Conservation (phyloP, 1,284 basidiomycete genomes). For the Laetiporus sulphureus region DNA sequence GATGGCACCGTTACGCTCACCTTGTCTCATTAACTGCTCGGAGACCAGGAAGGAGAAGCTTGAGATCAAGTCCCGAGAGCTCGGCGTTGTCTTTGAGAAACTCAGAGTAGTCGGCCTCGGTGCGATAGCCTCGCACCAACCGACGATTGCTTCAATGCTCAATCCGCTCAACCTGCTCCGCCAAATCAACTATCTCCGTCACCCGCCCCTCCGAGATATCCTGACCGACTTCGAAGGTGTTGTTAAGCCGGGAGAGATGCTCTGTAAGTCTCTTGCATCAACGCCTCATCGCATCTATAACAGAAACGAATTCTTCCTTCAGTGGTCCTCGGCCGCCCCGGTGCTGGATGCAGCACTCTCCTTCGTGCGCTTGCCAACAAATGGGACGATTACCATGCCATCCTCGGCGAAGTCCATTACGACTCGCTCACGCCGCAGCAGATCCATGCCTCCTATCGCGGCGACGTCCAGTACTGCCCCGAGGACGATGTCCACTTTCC, state of each 20-base stretch:
- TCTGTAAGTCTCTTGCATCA: constrained; percentile 37
- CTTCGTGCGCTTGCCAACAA: constrained; percentile 66
- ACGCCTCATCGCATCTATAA: no score
- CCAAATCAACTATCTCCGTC: constrained; percentile 23
- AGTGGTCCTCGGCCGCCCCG: constrained; percentile 53
- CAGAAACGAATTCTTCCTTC: not conserved
- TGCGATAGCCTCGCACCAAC: constrained; percentile 26
- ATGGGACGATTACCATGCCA: constrained; percentile 45
- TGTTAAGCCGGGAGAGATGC: constrained; percentile 56
- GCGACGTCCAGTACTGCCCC: constrained; percentile 58
- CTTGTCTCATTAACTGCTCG: not conserved
- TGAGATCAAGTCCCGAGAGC: constrained; percentile 31
- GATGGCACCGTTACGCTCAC: not conserved
- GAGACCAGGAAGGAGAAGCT: constrained; percentile 31
- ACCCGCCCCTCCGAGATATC: constrained; percentile 38
- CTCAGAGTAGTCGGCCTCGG: constrained; percentile 38
- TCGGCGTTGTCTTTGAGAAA: constrained; percentile 39
- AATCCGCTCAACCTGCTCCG: constrained; percentile 28
- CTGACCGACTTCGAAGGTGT: constrained; percentile 43
- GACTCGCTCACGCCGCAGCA: constrained; percentile 49
- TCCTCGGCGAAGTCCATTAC: constrained; percentile 56
- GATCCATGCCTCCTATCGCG: constrained; percentile 46
- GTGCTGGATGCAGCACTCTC: constrained; percentile 65
- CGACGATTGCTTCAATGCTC: constrained; percentile 35
- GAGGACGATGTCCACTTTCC: constrained; percentile 71